Conservation (phyloP, 352 stramenopile genomes). For the Pythium dissimile region DNA sequence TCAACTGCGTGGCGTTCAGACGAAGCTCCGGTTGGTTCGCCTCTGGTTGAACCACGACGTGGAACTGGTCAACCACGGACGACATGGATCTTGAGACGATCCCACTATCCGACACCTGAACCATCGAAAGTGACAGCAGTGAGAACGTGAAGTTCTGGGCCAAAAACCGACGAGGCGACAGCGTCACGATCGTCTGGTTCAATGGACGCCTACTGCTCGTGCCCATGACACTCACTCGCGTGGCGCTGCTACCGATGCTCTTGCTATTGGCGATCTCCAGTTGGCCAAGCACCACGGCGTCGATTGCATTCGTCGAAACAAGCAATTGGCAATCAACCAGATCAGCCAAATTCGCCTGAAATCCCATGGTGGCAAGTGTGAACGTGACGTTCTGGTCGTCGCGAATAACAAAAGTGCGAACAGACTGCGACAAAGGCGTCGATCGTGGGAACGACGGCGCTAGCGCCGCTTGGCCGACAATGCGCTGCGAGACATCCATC, state of each 20-base stretch:
- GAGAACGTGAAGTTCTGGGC: conserved; percentile 37
- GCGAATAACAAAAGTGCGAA: conserved; percentile 26
- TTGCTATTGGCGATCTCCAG: not conserved
- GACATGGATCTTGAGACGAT: conserved; percentile 27
- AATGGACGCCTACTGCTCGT: conserved; percentile 7
- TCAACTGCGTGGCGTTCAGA: conserved; percentile 28
- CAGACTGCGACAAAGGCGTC: not conserved
- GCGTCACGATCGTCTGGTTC: conserved; percentile 22
- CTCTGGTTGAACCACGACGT: conserved; percentile 31
- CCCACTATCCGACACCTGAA: conserved; percentile 6
- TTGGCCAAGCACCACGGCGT: conserved; percentile 1
- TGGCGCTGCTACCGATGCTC: not conserved
- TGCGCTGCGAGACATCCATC: conserved; percentile 9
- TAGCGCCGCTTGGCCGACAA: conserved; percentile 2
- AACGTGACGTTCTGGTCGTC: conserved; percentile 47
- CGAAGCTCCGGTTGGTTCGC: conserved; percentile 34
- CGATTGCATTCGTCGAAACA: conserved; percentile 2
- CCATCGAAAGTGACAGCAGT: conserved; percentile 27
- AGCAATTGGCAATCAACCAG: conserved; percentile 22
- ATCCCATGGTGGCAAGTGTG: conserved; percentile 24
- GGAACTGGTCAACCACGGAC: conserved; percentile 25
- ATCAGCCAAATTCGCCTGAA: conserved; percentile 20
- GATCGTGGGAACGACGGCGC: not conserved
- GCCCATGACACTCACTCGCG: not conserved
- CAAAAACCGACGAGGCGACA: conserved; percentile 34